A percentile compares a stretch with the other conserved stretches of the same genome.
These are phyloP conservation scores for Xylariaceae sp. DNA, from an alignment of 2,329 filamentous ascomycete genomes.

Conservation along the genomic window DNA sequence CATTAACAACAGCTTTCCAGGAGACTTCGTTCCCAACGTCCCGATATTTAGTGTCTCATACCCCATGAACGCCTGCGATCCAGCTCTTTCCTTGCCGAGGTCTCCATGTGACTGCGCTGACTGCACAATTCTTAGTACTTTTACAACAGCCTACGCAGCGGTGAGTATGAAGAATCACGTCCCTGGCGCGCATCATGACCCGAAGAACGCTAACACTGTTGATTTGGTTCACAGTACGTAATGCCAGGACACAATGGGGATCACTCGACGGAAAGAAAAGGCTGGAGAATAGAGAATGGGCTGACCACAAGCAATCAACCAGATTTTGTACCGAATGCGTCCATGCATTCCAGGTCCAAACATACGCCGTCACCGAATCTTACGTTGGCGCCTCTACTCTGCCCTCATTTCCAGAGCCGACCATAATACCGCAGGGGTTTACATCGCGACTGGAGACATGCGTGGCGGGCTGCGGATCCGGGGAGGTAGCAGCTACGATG, in stretches of 20 bases:
- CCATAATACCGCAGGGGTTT: slow-evolving; percentile 21
- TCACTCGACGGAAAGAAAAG: too few species aligned
- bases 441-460: slow-evolving; percentile 19
- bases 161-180: not conserved
- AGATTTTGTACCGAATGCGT: slow-evolving; percentile 10
- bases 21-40: too few species aligned
- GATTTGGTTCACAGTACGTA: too few species aligned
- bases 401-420: slow-evolving; percentile 17
- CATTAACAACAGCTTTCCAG: too few species aligned
- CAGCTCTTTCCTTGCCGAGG: too few species aligned
- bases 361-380: slow-evolving; percentile 23
- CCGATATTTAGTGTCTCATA: too few species aligned
- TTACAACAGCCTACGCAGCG: slow-evolving; percentile 13
- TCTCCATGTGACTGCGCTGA: slow-evolving; percentile 14
- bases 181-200: not conserved
- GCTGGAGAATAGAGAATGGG: not conserved
- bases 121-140: slow-evolving; percentile 21
- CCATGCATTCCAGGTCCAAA: slow-evolving; percentile 2
- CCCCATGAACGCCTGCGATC: too few species aligned
- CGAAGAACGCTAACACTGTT: too few species aligned
- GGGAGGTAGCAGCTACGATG: slow-evolving; percentile 12
- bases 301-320: not conserved
- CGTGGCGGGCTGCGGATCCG: slow-evolving; percentile 6
- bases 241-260: too few species aligned
- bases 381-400: slow-evolving; percentile 22